Evolutionary conservation across 2,329 filamentous ascomycete genomes (phyloP).

Genomic region (Aspergillus puulaauensis): DNA sequence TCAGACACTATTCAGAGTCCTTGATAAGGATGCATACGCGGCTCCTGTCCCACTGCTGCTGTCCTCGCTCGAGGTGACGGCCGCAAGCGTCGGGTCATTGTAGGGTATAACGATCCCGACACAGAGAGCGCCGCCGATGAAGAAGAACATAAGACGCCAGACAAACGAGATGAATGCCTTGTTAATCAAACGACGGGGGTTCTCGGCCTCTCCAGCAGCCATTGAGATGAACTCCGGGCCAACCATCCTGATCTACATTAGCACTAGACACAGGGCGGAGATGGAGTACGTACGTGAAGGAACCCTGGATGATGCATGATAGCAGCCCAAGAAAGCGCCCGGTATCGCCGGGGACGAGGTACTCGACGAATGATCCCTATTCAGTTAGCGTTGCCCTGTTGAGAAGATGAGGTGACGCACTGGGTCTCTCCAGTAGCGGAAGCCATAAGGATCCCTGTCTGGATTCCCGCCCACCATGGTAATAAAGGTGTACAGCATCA

Average conservation of each 20-base stretch:
- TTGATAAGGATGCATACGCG: not conserved
- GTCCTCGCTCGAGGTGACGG: not conserved
- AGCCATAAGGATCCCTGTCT: constrained; percentile 65
- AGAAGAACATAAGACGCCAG: constrained; percentile 2
- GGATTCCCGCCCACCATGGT: constrained; percentile 80
- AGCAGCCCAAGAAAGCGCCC: constrained; percentile 56
- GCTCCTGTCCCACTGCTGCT: not conserved
- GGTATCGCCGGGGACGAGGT: constrained; percentile 60
- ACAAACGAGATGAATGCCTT: not conserved
- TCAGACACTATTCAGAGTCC: not conserved
- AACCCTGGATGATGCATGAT: constrained; percentile 69
- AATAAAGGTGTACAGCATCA: constrained; percentile 61
- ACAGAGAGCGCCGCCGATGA: not conserved
- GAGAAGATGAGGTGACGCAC: constrained; percentile 27
- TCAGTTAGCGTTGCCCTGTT: not conserved
- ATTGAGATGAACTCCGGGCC: constrained; percentile 54
- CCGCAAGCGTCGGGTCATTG: not conserved
- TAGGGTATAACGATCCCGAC: not conserved
- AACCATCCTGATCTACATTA: constrained; percentile 44
- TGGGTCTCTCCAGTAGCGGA: constrained; percentile 62
- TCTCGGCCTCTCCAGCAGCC: constrained; percentile 1
- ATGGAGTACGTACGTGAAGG: constrained; percentile 49
- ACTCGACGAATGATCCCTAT: constrained; percentile 60
- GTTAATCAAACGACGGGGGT: not conserved
- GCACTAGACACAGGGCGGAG: not conserved